Base-by-base conservation (phyloP, 306 rosid genomes). In the Bauhinia variegata region DNA sequence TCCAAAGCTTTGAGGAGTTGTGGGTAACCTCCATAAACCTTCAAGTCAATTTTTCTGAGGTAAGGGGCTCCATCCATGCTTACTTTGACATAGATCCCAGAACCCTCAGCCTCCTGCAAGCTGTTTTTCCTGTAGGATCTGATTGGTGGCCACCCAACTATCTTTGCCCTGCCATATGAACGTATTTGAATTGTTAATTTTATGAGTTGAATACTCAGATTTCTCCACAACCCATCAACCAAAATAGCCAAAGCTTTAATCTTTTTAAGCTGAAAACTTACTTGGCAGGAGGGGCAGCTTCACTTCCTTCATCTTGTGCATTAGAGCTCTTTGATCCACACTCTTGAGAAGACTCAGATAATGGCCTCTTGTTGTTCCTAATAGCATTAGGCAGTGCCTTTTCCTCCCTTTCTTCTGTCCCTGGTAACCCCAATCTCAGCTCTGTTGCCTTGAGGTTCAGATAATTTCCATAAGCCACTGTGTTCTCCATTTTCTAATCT, bases 61-160 rank as follows among this genome's bases (percentile, higher is more conserved):
- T 91, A 91, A 71, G 95, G 97, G 8, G 97, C 97, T 77, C 97
- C 97, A 77, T 91, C 97, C 95, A 91, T 78, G 80, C 97, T 91
- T 13, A 91, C 97, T 82, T 91, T 91, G 54, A 91, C 86, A 75
- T 81, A 88, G 60, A 78, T 82, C 51, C 92, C 97, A 19, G 59
- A 15, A 52, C 37, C 79, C 42, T 86, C 97, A 16, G 68, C 73
- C 80, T 83, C 92, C 46, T 87, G 84, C 64, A 87, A 69, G 71
- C 75, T 82, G 76, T 89, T 92, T 36, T 86, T 92, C 72, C 98
- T 73, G 28, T 77, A 87, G 8, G 95, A 82, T 78, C 93, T 65
- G 32, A 92, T 71, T 74, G 98, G 98, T 47, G 98, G 96, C 98
- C 98, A 92, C 32, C 98, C 98, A 39, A 89, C 96, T 15, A 89